Base-by-base conservation (phyloP, 306 rosid genomes). In the Neltuma alba region DNA sequence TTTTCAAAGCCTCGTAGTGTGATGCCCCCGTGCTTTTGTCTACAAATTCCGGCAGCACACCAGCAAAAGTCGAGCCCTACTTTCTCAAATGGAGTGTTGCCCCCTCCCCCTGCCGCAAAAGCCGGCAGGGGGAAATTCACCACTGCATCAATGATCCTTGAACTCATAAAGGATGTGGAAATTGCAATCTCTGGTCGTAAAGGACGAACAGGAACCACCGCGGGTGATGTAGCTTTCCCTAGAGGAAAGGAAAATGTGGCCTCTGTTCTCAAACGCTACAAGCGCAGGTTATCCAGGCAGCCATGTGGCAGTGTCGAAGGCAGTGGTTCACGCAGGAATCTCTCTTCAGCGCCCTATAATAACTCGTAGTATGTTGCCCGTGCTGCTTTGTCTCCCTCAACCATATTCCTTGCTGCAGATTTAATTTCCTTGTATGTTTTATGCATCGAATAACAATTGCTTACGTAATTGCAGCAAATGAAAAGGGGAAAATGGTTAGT, bases 161-260 rank as follows among this genome's bases (percentile, higher is more conserved):
- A 96, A 48, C 82, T 85, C 68, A 84, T 93, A 82, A 96, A 91
- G 87, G 98, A 93, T 52, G 99, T 96, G 79, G 98, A 96, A 82
- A 80, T 64, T 6, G 94, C 98, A 1, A 89, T 96, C 74, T 89
- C 94, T 60, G 82, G 79, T 84, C 72, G 99, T 34, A 93, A 87
- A 88, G 99, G 99, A 55, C 92, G 97, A n/a, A 87, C 91, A 0
- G 98, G 99, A 58, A 96, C 99, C 20, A 96, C 93, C 21, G 99
- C 98, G 0, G 99, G 99, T 13, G 98, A 93, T 20, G 98, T 95
- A 42, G 99, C 99, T 48, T 93, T 93, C 85, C 99, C 99, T 0
- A 89, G n/a, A 85, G 99, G 98, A 61, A 96, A 91, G 82, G 93
- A 90, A 70, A 96, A 93, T 82, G 79, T 96, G 79, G 91, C 94